Conservation (phyloP, 768 basidiomycete species). For the Termitomyces eurrhizus region DNA sequence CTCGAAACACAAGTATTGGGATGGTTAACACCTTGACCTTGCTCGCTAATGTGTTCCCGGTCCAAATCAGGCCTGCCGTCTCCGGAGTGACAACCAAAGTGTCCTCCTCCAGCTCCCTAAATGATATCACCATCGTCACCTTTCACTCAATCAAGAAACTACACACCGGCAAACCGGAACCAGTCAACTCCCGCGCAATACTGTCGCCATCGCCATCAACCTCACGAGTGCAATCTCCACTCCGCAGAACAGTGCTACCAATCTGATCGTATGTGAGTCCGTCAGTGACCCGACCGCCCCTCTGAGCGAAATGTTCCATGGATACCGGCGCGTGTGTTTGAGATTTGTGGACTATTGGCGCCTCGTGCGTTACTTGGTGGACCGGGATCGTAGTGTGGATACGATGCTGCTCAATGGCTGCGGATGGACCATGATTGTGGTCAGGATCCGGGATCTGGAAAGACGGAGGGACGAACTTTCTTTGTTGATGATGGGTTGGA, state of each 20-base stretch:
- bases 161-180: background rate
- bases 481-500: slow-evolving; percentile 36
- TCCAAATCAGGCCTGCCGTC: background rate
- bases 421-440: background rate
- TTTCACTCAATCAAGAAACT: too few relatives aligned
- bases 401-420: slow-evolving; percentile 26
- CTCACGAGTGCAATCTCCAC: background rate
- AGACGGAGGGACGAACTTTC: slow-evolving; percentile 21
- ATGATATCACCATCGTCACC: background rate
- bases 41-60: background rate
- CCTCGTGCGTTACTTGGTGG: slow-evolving; percentile 32
- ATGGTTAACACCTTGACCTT: background rate
- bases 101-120: background rate
- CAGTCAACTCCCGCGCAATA: background rate
- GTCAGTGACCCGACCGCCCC: background rate
- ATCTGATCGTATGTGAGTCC: slow-evolving; percentile 2
- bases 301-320: slow-evolving; percentile 26
- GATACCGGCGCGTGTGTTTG: slow-evolving; percentile 29
- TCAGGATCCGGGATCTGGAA: background rate
- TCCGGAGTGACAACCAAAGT: background rate
- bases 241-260: background rate
- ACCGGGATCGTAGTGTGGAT: slow-evolving; percentile 33
- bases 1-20: background rate
- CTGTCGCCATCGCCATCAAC: slow-evolving; percentile 1
- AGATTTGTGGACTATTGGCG: slow-evolving; percentile 33